A percentile compares a stretch with the other conserved stretches of the same genome.
phyloP scores from a whole-genome alignment of 208 protist species.

The Porcisia hertigi region DNA sequence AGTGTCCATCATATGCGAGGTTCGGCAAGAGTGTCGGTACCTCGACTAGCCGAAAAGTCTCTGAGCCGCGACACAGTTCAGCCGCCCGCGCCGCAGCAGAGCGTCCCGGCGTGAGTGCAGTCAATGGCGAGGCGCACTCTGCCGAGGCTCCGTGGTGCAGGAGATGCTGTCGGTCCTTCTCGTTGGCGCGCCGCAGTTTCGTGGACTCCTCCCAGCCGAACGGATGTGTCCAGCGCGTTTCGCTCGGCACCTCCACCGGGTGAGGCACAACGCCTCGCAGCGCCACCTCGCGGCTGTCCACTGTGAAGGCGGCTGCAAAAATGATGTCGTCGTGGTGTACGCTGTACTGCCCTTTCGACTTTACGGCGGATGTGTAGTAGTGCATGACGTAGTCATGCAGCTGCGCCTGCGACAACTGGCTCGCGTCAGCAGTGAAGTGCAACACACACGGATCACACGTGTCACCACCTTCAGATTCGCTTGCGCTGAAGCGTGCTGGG shows the following conservation, averaged over 20 bases:
- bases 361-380: constrained; percentile 10
- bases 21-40: constrained; percentile 65
- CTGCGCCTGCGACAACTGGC: constrained; percentile 32
- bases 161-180: constrained; percentile 38
- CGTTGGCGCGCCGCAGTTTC: constrained; percentile 41
- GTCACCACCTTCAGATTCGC: not conserved
- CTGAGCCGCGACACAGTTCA: constrained; percentile 18
- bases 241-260: constrained; percentile 48
- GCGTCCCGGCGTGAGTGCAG: not conserved
- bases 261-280: constrained; percentile 7
- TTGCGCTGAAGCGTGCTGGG: constrained; percentile 9
- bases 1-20: constrained; percentile 60
- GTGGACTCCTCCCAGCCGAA: constrained; percentile 60
- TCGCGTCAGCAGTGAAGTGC: constrained; percentile 74
- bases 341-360: not conserved
- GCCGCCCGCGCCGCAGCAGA: constrained; percentile 8
- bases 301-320: constrained; percentile 54
- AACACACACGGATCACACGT: constrained; percentile 35
- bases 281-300: constrained; percentile 31
- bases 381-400: constrained; percentile 53
- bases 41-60: constrained; percentile 33
- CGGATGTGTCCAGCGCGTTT: constrained; percentile 60
- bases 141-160: constrained; percentile 13
- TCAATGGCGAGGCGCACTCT: not conserved
- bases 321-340: constrained; percentile 34